Evolutionary conservation across 148 eudicot species (phyloP).

Genomic region (Vaccinium vitisidaea): DNA sequence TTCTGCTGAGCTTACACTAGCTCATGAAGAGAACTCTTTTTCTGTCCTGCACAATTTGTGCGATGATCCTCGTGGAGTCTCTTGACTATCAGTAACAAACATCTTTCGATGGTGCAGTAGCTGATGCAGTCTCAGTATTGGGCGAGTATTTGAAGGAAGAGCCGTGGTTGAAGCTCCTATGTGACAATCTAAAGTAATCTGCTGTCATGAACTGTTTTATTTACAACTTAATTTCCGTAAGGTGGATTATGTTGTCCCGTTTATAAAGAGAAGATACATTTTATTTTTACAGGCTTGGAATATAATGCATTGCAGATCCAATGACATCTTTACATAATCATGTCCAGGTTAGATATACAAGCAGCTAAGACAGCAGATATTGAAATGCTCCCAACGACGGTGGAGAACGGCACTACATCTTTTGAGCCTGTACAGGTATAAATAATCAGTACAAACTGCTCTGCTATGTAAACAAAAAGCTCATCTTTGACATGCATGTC

Average conservation of each 20-base stretch:
- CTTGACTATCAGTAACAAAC: background rate
- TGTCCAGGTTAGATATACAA: constrained; percentile 40
- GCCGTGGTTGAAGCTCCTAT: constrained; percentile 86
- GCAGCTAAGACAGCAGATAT: constrained; percentile 23
- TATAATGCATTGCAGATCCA: constrained; percentile 8
- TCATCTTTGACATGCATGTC: background rate
- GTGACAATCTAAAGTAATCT: constrained; percentile 67
- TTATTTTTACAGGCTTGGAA: background rate
- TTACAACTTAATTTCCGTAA: background rate
- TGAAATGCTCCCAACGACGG: constrained; percentile 3
- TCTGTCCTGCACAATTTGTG: background rate
- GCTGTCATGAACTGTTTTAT: background rate
- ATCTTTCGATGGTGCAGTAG: constrained; percentile 43
- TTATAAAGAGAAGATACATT: background rate
- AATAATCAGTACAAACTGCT: background rate
- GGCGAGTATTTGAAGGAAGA: constrained; percentile 89
- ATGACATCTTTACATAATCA: background rate
- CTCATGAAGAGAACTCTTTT: constrained; percentile 2
- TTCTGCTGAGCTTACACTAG: background rate
- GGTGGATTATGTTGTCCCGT: background rate
- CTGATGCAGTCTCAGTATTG: constrained; percentile 66
- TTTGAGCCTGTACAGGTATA: constrained; percentile 38
- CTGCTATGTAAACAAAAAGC: background rate
- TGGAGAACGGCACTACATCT: constrained; percentile 19
- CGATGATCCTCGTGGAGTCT: background rate